These are phyloP conservation scores for Globisporangium paddicum DNA, from an alignment of 352 stramenopile genomes.

Conservation along the genomic window DNA sequence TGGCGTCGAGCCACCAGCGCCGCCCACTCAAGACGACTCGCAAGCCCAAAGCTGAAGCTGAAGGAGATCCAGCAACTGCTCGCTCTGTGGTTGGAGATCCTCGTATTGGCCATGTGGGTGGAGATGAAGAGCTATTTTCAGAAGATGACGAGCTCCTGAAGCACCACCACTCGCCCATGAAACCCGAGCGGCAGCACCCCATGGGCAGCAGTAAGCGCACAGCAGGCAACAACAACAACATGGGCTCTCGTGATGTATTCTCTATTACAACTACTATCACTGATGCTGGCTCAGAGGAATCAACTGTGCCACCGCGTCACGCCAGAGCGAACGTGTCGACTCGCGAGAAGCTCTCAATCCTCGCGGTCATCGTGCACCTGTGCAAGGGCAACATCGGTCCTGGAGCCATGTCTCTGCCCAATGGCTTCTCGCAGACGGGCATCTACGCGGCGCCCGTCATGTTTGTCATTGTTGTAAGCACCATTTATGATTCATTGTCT, in stretches of 20 bases:
- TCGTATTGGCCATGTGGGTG: not conserved
- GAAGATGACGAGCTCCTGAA: slow-evolving; percentile 3
- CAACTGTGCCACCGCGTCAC: not conserved
- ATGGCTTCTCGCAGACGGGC: slow-evolving; percentile 69
- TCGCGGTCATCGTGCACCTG: slow-evolving; percentile 58
- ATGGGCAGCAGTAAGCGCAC: not conserved
- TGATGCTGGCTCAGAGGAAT: not conserved
- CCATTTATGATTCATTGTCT: not conserved
- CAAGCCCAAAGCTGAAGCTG: not conserved
- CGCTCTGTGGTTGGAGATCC: not conserved
- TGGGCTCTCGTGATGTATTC: not conserved
- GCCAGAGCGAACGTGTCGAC: not conserved
- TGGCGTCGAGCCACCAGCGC: not conserved
- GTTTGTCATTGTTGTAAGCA: slow-evolving; percentile 53
- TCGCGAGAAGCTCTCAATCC: slow-evolving; percentile 47
- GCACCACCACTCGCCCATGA: not conserved
- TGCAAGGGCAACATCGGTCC: slow-evolving; percentile 77
- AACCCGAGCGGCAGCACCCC: not conserved
- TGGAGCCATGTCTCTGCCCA: slow-evolving; percentile 74
- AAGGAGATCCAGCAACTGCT: not conserved
- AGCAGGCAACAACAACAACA: not conserved
- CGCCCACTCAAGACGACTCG: not conserved
- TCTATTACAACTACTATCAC: not conserved
- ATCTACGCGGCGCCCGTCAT: slow-evolving; percentile 53
- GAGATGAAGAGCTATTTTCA: slow-evolving; percentile 2